Base-by-base conservation (phyloP, 331 rosid genomes). In the Cydonia oblonga region DNA sequence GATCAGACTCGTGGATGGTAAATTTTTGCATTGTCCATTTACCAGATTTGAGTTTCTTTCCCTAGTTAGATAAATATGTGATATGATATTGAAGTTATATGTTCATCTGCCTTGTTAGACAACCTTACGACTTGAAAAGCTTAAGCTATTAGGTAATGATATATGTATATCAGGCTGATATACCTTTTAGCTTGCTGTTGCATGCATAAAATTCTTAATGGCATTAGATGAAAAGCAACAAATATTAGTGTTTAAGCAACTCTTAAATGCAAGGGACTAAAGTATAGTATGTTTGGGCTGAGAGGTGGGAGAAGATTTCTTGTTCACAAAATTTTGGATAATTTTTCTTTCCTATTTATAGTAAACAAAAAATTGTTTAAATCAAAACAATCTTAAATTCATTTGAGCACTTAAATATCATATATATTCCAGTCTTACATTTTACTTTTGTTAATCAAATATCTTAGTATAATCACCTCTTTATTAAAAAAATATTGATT, bases 1-100 rank as follows among this genome's bases (percentile, higher is more conserved):
- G 99, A 95, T 80, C 99, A 95, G 85, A 95, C 99, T 54, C 97
- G 99, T 70, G 99, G 99, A 65, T 95, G 97, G 99, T 30, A 60
- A 68, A 86, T 87, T 71, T 35, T 58, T 8, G 51, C 51, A 35
- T n/a, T 53, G 25, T 42, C 33, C 40, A 33, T 25, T 44, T 72
- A 23, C 10, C 75, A 62, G 42, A 28, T 52, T 38, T 52, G 61
- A 46, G 54, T 66, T 2, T 72, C 42, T 19, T 38, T 10, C 23
- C 57, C 28, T 8, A 51, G 49, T 29, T 29, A 3, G 65, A 60
- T 15, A 60, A 42, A 26, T 16, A 26, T 28, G 35, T 28, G 38
- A 26, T 26, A 60, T 60, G 65, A 60, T 60, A 25, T 15, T 32
- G 29, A 28, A 25, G n/a, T n/a, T n/a, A 15, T 60, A 60, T 60